These are phyloP conservation scores for Acer negundo DNA, from an alignment of 345 rosid species.

Conservation along the genomic window DNA sequence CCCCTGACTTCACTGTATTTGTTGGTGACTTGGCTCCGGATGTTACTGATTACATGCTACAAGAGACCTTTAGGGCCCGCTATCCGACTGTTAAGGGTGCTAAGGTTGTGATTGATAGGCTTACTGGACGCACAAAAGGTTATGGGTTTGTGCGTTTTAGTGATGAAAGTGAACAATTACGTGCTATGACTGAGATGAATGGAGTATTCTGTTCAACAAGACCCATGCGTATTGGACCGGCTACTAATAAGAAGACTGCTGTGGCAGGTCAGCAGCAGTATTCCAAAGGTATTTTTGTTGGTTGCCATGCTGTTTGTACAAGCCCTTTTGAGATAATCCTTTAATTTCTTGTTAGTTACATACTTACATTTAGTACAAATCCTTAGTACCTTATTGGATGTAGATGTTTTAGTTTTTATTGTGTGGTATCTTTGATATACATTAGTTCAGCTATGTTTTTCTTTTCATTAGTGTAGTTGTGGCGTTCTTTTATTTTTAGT, in stretches of 20 bases:
- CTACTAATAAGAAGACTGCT: slow-evolving; percentile 67
- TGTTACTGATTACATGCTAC: slow-evolving; percentile 81
- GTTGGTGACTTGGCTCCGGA: slow-evolving; percentile 97
- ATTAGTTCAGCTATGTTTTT: not conserved
- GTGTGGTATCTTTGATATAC: not conserved
- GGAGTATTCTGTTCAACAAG: slow-evolving; percentile 87
- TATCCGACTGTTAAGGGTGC: slow-evolving; percentile 82
- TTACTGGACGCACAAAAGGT: slow-evolving; percentile 82
- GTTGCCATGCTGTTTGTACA: not conserved
- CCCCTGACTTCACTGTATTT: slow-evolving; percentile 75
- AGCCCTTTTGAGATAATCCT: not conserved
- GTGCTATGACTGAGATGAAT: slow-evolving; percentile 93
- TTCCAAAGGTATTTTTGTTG: slow-evolving; percentile 49
- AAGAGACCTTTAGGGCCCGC: slow-evolving; percentile 74
- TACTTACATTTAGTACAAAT: not conserved
- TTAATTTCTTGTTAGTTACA: not conserved
- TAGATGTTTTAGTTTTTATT: not conserved
- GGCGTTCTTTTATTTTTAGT: not conserved
- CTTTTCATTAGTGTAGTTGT: slow-evolving; percentile 2
- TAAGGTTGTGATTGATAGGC: slow-evolving; percentile 89
- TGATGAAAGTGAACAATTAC: slow-evolving; percentile 80
- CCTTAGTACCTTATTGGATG: not conserved
- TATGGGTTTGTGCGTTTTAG: slow-evolving; percentile 89
- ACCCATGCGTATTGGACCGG: slow-evolving; percentile 88
- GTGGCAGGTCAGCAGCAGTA: slow-evolving; percentile 66